Evolutionary conservation across 805 yeast species (phyloP).

Genomic region (Lachancea mirantina): DNA sequence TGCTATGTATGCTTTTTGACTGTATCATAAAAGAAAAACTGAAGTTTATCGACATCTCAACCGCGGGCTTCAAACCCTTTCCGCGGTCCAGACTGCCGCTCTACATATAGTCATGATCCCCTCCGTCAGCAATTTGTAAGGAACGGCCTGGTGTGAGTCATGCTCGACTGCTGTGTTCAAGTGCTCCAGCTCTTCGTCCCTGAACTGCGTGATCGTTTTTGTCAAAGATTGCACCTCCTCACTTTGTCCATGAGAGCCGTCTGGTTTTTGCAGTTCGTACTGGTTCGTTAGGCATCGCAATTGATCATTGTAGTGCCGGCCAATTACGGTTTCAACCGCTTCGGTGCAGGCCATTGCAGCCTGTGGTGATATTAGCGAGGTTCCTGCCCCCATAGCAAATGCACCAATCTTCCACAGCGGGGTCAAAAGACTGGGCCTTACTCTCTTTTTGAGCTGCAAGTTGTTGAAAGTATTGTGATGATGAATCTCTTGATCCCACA

Average conservation of each 20-base stretch:
- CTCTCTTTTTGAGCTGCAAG: slow-evolving; percentile 68
- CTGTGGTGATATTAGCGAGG: slow-evolving; percentile 82
- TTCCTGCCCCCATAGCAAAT: slow-evolving; percentile 72
- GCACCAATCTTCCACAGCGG: slow-evolving; percentile 95
- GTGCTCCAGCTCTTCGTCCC: slow-evolving; percentile 95
- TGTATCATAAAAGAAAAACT: too few species aligned
- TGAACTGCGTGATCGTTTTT: slow-evolving; percentile 58
- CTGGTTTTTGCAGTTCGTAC: slow-evolving; percentile 40
- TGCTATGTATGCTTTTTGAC: too few species aligned
- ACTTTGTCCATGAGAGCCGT: slow-evolving; percentile 26
- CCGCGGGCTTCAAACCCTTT: slow-evolving; percentile 59
- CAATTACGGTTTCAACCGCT: slow-evolving; percentile 97
- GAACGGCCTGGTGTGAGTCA: slow-evolving; percentile 89
- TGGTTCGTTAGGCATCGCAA: slow-evolving; percentile 67
- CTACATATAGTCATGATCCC: slow-evolving; percentile 74
- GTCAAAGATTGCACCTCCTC: slow-evolving; percentile 54
- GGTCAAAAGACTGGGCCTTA: slow-evolving; percentile 84
- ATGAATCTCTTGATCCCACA: slow-evolving; percentile 97
- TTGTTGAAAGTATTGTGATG: slow-evolving; percentile 82
- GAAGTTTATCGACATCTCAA: too few species aligned
- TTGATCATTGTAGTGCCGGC: slow-evolving; percentile 90
- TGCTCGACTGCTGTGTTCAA: slow-evolving; percentile 86
- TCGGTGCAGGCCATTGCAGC: slow-evolving; percentile 99
- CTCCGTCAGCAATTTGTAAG: slow-evolving; percentile 84
- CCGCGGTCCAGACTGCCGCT: slow-evolving; percentile 90